These are phyloP conservation scores for Penicillium sp. DNA, from an alignment of 2,329 filamentous ascomycete genomes.

Conservation along the genomic window DNA sequence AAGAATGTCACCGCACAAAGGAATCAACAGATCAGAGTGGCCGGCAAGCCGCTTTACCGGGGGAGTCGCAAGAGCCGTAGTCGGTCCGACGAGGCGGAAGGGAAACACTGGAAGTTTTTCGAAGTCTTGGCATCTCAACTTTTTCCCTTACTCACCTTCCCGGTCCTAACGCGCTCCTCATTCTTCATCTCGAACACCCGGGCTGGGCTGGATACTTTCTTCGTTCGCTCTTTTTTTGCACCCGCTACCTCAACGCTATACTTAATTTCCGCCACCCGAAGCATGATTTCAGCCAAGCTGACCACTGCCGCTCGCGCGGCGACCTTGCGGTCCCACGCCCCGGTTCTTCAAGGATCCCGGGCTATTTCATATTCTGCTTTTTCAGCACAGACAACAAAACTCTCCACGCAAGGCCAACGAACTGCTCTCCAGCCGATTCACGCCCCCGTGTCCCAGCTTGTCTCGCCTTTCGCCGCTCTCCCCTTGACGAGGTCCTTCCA, in stretches of 20 bases:
- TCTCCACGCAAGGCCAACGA: constrained; percentile 16
- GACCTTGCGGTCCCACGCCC: constrained; percentile 35
- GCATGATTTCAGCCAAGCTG: constrained; percentile 43
- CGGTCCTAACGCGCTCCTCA: constrained; percentile 29
- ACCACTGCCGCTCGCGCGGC: constrained; percentile 39
- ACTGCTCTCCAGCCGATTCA: constrained; percentile 37
- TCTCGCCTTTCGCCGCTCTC: constrained; percentile 37
- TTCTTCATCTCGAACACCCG: constrained; percentile 24
- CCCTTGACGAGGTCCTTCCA: constrained; percentile 41
- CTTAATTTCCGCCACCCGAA: constrained; percentile 17
- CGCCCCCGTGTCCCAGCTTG: constrained; percentile 29
- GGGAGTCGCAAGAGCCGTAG: constrained; percentile 17
- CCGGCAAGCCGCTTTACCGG: background rate
- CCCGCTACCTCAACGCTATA: background rate
- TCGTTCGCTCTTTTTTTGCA: constrained; percentile 3
- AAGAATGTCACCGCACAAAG: background rate
- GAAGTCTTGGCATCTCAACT: constrained; percentile 38
- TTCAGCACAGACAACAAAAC: constrained; percentile 36
- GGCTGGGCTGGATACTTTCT: constrained; percentile 19
- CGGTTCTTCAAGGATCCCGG: constrained; percentile 35
- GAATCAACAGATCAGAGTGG: background rate
- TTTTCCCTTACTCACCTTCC: constrained; percentile 34
- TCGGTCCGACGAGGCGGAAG: constrained; percentile 31
- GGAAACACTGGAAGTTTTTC: constrained; percentile 36
- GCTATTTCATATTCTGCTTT: constrained; percentile 33